Conservation (phyloP, 2,329 filamentous ascomycete species). For the Stachybotrys elegans region DNA sequence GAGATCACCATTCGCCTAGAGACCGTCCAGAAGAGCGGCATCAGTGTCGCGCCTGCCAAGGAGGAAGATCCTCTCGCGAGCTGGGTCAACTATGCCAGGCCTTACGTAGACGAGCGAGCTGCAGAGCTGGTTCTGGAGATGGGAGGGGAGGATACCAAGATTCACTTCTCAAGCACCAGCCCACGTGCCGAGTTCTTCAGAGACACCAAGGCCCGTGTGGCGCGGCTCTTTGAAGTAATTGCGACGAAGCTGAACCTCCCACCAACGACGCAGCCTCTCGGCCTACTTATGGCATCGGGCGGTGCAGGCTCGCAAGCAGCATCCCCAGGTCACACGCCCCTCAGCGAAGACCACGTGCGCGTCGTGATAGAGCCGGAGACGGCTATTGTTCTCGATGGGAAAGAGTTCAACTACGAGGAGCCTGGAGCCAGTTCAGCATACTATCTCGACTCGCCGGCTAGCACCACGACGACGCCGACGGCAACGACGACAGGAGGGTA, state of each 20-base stretch:
- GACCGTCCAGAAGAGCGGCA: constrained; percentile 83
- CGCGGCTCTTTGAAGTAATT: constrained; percentile 74
- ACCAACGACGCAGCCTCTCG: constrained; percentile 52
- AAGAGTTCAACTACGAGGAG: constrained; percentile 26
- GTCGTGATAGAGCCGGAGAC: constrained; percentile 57
- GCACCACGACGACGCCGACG: too few species aligned
- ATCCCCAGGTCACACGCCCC: constrained; percentile 63
- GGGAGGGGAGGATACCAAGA: constrained; percentile 56
- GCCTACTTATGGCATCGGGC: constrained; percentile 62
- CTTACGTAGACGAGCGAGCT: constrained; percentile 72
- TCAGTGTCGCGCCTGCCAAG: constrained; percentile 56
- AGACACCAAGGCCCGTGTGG: constrained; percentile 63
- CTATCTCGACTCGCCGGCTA: constrained; percentile 16
- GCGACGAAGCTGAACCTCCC: constrained; percentile 72
- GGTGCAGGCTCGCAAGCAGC: constrained; percentile 56
- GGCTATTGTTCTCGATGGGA: constrained; percentile 54
- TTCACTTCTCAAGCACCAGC: constrained; percentile 39
- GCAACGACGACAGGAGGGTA: too few species aligned
- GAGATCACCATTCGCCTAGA: constrained; percentile 80
- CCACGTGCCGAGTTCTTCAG: constrained; percentile 68
- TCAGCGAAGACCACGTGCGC: constrained; percentile 66
- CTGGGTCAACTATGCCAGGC: constrained; percentile 76
- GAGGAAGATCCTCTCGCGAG: constrained; percentile 26
- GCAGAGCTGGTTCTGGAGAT: constrained; percentile 79
- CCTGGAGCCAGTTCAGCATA: not conserved